Evolutionary conservation across 208 protist species (phyloP).

Genomic region (Zelonia costaricensis): DNA sequence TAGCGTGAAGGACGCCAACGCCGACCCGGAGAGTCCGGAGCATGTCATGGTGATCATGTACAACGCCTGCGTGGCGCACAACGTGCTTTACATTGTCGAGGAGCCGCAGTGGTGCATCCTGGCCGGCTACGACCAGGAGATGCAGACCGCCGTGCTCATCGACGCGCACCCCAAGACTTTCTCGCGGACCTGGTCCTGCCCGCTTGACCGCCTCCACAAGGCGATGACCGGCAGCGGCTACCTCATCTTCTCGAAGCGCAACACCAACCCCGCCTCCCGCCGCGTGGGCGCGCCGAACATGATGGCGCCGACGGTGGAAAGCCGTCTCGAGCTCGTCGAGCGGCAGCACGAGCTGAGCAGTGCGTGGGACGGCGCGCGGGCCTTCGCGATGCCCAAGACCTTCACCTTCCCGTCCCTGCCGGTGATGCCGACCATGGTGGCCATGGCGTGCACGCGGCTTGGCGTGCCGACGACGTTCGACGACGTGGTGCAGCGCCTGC

Average conservation of each 20-base stretch:
- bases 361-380: slow-evolving; percentile 12
- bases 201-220: slow-evolving; percentile 87
- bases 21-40: slow-evolving; percentile 64
- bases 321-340: slow-evolving; percentile 59
- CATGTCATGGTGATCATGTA: slow-evolving; percentile 91
- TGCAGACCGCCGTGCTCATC: slow-evolving; percentile 80
- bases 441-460: slow-evolving; percentile 66
- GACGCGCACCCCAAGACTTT: slow-evolving; percentile 88
- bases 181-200: slow-evolving; percentile 78
- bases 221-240: slow-evolving; percentile 88
- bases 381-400: slow-evolving; percentile 26
- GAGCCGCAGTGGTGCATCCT: slow-evolving; percentile 85
- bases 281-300: slow-evolving; percentile 57
- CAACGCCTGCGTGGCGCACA: slow-evolving; percentile 88
- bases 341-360: slow-evolving; percentile 41
- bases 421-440: slow-evolving; percentile 78
- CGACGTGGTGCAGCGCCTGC: slow-evolving; percentile 72
- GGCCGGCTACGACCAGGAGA: slow-evolving; percentile 85
- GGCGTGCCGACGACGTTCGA: slow-evolving; percentile 71
- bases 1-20: slow-evolving; percentile 73
- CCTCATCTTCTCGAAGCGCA: slow-evolving; percentile 77
- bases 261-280: slow-evolving; percentile 9
- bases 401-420: slow-evolving; percentile 70
- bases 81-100: slow-evolving; percentile 80
- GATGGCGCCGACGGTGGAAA: slow-evolving; percentile 64